These are phyloP conservation scores for Naganishia randhawae DNA, from an alignment of 768 basidiomycete species.

Conservation along the genomic window DNA sequence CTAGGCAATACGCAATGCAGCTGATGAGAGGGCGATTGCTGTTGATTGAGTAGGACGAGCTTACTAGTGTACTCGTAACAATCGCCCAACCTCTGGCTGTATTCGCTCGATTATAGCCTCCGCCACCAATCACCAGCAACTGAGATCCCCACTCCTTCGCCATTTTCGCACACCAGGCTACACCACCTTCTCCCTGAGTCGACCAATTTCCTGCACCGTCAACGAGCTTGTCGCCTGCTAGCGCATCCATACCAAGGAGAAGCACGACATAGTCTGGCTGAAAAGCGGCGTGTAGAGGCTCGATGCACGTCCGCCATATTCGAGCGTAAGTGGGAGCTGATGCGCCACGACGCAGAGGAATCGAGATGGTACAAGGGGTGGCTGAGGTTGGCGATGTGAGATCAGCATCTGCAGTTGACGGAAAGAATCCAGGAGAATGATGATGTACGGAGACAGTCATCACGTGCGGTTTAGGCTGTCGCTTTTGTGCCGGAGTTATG, in stretches of 20 bases:
- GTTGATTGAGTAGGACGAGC: slow-evolving; percentile 45
- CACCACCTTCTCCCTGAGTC: slow-evolving; percentile 57
- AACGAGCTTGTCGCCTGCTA: slow-evolving; percentile 75
- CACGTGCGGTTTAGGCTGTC: slow-evolving; percentile 43
- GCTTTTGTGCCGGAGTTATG: not conserved
- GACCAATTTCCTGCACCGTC: slow-evolving; percentile 67
- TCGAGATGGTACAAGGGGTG: slow-evolving; percentile 66
- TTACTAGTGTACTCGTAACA: slow-evolving; percentile 70
- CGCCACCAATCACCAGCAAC: slow-evolving; percentile 52
- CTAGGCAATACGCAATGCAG: slow-evolving; percentile 54
- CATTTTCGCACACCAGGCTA: slow-evolving; percentile 58
- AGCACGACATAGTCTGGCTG: slow-evolving; percentile 73
- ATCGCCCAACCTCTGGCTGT: slow-evolving; percentile 82
- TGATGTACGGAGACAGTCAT: slow-evolving; percentile 81
- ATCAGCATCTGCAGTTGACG: slow-evolving; percentile 48
- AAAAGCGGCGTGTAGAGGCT: slow-evolving; percentile 61
- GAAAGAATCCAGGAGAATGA: slow-evolving; percentile 77
- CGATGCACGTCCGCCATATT: slow-evolving; percentile 63
- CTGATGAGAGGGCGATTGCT: no score
- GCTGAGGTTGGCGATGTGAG: slow-evolving; percentile 53
- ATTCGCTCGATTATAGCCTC: slow-evolving; percentile 80
- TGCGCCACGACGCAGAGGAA: slow-evolving; percentile 73
- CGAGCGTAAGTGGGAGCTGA: slow-evolving; percentile 61
- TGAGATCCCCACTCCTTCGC: slow-evolving; percentile 38
- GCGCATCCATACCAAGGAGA: slow-evolving; percentile 81